Evolutionary conservation across 108 stramenopile species (phyloP).

Genomic region (Nitzschia putrida): DNA sequence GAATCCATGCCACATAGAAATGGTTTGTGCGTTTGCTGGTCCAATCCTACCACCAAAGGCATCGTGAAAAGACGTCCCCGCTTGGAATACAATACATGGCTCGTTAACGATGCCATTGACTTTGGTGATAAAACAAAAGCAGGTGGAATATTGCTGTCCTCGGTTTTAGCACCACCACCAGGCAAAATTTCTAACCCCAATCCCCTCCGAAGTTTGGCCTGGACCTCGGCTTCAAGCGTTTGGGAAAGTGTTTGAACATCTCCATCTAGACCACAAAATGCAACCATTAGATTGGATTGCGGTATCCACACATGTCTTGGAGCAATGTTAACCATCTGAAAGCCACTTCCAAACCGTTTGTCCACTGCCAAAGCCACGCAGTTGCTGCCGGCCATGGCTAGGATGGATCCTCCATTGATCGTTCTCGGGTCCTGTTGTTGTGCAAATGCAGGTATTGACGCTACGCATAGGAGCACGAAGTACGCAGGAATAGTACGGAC

Average conservation of each 20-base stretch:
- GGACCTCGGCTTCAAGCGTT: constrained; percentile 50
- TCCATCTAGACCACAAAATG: constrained; percentile 78
- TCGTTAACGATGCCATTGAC: constrained; percentile 63
- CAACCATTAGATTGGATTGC: constrained; percentile 52
- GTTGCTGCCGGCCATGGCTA: constrained; percentile 85
- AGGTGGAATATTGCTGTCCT: constrained; percentile 1
- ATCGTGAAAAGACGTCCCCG: constrained; percentile 75
- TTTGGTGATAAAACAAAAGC: constrained; percentile 45
- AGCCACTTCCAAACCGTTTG: constrained; percentile 80
- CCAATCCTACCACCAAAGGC: constrained; percentile 73
- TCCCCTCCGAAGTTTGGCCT: constrained; percentile 45
- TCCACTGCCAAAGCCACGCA: constrained; percentile 83
- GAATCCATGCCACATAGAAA: constrained; percentile 78
- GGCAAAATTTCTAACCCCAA: constrained; percentile 35
- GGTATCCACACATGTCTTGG: constrained; percentile 45
- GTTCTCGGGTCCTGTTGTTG: constrained; percentile 61
- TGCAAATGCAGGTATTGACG: neutral
- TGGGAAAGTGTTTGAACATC: constrained; percentile 76
- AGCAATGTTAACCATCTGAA: constrained; percentile 56
- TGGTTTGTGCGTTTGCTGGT: constrained; percentile 35
- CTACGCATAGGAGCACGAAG: neutral
- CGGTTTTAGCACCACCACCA: neutral
- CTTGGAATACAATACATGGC: constrained; percentile 77
- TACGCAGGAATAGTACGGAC: neutral
- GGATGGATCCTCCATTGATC: constrained; percentile 62